These are phyloP conservation scores for Chlorella sp. DNA, from an alignment of 139 green algal species.

Conservation along the genomic window DNA sequence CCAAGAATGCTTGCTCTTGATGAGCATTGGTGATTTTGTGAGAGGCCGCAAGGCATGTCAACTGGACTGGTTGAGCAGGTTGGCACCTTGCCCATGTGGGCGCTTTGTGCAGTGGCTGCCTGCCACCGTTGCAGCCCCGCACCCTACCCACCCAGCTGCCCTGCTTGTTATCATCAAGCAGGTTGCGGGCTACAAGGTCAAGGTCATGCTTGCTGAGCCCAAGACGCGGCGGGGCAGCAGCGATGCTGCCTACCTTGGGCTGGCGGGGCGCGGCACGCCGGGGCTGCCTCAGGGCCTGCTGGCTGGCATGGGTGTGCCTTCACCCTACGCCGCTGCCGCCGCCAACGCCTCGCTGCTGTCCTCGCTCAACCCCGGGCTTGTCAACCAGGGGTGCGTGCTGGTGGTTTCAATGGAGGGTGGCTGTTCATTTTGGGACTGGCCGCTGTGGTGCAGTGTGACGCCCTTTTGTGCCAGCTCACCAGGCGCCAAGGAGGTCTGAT, in stretches of 20 bases:
- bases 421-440: not conserved
- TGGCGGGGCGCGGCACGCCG: not conserved
- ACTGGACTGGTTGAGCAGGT: too few species aligned
- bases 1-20: too few species aligned
- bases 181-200: slow-evolving; percentile 88
- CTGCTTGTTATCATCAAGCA: slow-evolving; percentile 30
- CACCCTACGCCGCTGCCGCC: slow-evolving; percentile 15
- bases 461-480: too few species aligned
- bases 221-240: slow-evolving; percentile 78
- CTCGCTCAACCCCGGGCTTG: slow-evolving; percentile 24
- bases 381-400: slow-evolving; percentile 28
- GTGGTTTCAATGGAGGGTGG: too few species aligned
- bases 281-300: slow-evolving; percentile 32
- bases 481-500: too few species aligned
- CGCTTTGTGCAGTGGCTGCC: not conserved
- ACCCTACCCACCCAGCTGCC: not conserved
- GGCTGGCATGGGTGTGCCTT: slow-evolving; percentile 33
- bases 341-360: slow-evolving; percentile 14
- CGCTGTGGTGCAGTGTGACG: not conserved
- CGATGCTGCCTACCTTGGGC: not conserved
- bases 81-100: too few species aligned
- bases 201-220: slow-evolving; percentile 93
- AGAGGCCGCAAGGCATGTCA: too few species aligned
- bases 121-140: not conserved
- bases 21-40: too few species aligned